A percentile compares a stretch with the other conserved stretches of the same genome.
Conservation (phyloP, 208 protist species). For the Trypanosoma theileri region DNA sequence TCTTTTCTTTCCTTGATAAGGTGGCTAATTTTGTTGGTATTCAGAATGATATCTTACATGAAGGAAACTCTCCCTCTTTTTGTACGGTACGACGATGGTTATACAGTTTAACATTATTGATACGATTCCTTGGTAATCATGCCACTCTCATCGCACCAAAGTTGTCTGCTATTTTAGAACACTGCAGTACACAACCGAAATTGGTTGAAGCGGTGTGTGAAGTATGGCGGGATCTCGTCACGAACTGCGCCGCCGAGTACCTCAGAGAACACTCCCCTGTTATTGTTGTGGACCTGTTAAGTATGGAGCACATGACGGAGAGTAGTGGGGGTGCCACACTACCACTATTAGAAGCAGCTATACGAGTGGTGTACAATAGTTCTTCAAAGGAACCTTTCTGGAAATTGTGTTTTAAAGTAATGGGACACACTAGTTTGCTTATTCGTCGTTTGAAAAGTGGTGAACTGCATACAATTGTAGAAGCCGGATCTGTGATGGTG, state of each 20-base stretch:
- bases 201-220: conserved; percentile 41
- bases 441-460: conserved; percentile 28
- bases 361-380: conserved; percentile 40
- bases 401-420: conserved; percentile 63
- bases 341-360: conserved; percentile 32
- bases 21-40: conserved; percentile 22
- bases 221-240: conserved; percentile 71
- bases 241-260: conserved; percentile 63
- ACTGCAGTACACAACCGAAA: conserved; percentile 33
- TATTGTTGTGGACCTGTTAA: conserved; percentile 75
- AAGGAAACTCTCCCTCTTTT: conserved; percentile 25
- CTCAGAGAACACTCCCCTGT: conserved; percentile 59
- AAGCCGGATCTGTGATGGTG: background rate
- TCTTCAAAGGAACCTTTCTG: conserved; percentile 50
- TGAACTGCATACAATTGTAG: background rate
- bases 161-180: conserved; percentile 69
- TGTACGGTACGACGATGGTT: conserved; percentile 63
- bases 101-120: conserved; percentile 55
- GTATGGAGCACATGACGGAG: conserved; percentile 46
- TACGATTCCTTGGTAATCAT: conserved; percentile 64
- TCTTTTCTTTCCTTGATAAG: conserved; percentile 33
- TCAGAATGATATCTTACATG: background rate
- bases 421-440: conserved; percentile 50
- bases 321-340: conserved; percentile 22
- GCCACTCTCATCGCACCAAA: conserved; percentile 78